Evolutionary conservation across 108 stramenopile genomes (phyloP).

Genomic region (Schizochytrium sp.): DNA sequence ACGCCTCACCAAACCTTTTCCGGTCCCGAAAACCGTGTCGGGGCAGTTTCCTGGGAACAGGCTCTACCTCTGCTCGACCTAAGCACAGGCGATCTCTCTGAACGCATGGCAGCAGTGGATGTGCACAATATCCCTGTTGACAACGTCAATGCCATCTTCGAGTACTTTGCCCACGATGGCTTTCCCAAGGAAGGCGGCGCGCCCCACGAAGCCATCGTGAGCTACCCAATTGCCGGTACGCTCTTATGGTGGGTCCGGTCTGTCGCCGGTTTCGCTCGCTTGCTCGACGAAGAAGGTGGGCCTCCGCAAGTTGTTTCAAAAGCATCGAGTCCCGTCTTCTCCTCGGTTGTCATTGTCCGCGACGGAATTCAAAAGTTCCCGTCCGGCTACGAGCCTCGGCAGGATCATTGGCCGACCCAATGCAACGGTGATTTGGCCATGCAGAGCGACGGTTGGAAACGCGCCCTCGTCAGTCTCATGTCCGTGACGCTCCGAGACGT

Average conservation of each 20-base stretch:
- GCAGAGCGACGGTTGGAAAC: neutral
- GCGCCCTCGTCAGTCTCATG: neutral
- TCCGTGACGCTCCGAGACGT: neutral
- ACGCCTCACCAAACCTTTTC: neutral
- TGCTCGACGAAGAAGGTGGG: neutral
- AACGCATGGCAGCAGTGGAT: neutral
- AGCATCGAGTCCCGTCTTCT: neutral
- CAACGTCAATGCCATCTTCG: neutral
- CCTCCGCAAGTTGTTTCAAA: neutral
- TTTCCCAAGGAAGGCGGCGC: neutral
- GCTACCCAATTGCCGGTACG: neutral
- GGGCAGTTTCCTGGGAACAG: neutral
- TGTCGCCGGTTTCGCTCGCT: neutral
- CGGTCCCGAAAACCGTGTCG: neutral
- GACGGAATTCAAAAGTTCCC: constrained; percentile 8
- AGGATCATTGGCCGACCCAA: neutral
- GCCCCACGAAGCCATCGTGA: neutral
- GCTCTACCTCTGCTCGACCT: neutral
- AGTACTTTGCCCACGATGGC: neutral
- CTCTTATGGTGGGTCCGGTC: neutral
- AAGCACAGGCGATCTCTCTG: neutral
- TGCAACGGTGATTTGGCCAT: neutral
- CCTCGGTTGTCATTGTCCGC: neutral
- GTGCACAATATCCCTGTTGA: neutral
- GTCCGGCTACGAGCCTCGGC: neutral